Percentiles rank a stretch among this genome's conserved stretches.
Conservation (phyloP, 176 grass and related monocot genomes). For the Cenchrus fungigraminus region DNA sequence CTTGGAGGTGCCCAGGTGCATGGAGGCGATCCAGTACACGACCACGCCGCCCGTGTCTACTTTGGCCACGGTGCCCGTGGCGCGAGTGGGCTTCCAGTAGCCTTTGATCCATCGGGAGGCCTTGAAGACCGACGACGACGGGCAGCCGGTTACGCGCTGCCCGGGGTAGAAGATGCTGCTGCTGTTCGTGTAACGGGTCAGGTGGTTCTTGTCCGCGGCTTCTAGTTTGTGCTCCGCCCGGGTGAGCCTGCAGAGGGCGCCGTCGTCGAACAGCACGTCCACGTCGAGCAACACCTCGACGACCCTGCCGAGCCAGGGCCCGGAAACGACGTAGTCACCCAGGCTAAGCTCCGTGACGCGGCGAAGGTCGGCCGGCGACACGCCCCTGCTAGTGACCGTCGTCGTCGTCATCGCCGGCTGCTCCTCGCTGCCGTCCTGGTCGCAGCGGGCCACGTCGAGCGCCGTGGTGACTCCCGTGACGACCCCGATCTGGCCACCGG, state of each 20-base stretch:
- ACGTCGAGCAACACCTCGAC: not conserved
- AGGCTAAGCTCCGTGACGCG: not conserved
- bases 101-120: slow-evolving; percentile 6
- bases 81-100: not conserved
- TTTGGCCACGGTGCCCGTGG: not conserved
- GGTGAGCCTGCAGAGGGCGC: not conserved
- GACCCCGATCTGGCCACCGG: no score
- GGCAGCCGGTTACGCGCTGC: not conserved
- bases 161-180: not conserved
- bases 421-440: no score
- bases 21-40: slow-evolving; percentile 18
- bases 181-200: not conserved
- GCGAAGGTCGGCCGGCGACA: not conserved
- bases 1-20: no score
- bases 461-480: no score
- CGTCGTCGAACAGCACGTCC: not conserved
- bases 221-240: not conserved
- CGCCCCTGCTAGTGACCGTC: not conserved
- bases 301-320: not conserved
- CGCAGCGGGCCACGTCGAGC: no score
- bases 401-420: no score
- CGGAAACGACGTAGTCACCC: not conserved
- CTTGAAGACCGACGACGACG: not conserved
- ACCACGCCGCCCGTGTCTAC: not conserved
- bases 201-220: fast-evolving